Base-by-base conservation (phyloP, 2,329 filamentous ascomycete species). In the Fusarium neocosmosporiellum region DNA sequence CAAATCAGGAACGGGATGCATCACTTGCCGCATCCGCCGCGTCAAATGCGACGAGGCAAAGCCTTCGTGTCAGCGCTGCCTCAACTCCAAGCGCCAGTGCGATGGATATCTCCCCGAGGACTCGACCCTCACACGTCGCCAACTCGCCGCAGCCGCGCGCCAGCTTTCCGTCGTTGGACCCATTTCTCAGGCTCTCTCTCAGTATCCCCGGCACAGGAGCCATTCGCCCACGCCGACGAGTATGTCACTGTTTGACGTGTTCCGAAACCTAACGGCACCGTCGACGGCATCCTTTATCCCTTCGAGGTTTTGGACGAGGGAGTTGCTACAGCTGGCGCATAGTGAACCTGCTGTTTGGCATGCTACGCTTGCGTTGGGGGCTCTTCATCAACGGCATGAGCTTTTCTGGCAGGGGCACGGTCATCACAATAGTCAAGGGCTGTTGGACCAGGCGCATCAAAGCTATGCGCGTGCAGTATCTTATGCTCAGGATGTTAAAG, bases 11-110 rank as follows among this genome's bases (percentile, higher is more conserved):
- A 78, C 64, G 3, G 76, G 76, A 16, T 78, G 76, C 27, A 74
- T 78, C 22, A 78, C 76, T 22, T 78, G 76, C 14, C 76, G 76
- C 39, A 81, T 83, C 48, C 81, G 81, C 1, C 80, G 80, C 24
- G 78, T 83, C 4, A 82, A 82, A 53, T 83, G 81, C 64, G 81
- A 83, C 64, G 79, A 81, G 69, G 59, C 67, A 18, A 79, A 77
- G 39, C 81, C 81, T 0, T 55, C 57, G 2, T 83, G 81, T 62
- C 70, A 70, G 7, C 76, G 77, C 34, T 81, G 76, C 18, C 16
- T 69, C 24, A 73, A 29, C 8, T 69, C 76, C 7, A 74, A 74
- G 58, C 80, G 81, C 2, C 74, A 70, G 13, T 83, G 81, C 63
- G 81, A 82, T 60, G 81, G 81, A 16, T 83, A 83, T 64, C 67